phyloP scores from a whole-genome alignment of 148 eudicot species.

The Vaccinium macrocarpon region DNA sequence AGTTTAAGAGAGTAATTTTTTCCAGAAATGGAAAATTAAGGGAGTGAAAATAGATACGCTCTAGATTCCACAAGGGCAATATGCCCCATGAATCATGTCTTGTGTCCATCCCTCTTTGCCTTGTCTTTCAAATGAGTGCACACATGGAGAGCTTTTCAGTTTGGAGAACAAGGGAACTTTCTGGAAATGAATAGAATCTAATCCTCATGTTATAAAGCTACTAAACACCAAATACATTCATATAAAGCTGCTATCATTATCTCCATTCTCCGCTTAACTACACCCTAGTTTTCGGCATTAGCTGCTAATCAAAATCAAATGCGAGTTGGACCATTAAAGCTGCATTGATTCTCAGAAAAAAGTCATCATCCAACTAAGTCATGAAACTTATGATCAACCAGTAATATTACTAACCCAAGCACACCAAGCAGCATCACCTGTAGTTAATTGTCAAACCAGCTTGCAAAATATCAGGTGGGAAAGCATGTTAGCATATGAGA shows the following conservation, averaged over 20 bases:
- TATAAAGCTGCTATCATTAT: not conserved
- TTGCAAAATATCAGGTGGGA: not conserved
- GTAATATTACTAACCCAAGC: not conserved
- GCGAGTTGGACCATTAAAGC: not conserved
- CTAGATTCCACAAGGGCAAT: not conserved
- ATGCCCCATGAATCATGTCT: not conserved
- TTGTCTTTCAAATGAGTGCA: not conserved
- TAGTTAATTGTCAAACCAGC: not conserved
- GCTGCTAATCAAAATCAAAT: not conserved
- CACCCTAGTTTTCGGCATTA: not conserved
- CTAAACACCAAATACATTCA: not conserved
- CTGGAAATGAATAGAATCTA: constrained; percentile 6
- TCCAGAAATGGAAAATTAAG: not conserved
- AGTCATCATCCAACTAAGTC: not conserved
- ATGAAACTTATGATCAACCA: not conserved
- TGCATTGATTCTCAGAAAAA: not conserved
- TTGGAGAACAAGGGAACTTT: not conserved
- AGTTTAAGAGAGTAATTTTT: too few species aligned
- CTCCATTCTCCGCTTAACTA: not conserved
- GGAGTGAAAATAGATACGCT: not conserved
- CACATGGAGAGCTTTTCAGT: not conserved
- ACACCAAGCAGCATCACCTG: not conserved
- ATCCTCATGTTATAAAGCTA: not conserved
- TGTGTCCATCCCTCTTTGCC: not conserved
- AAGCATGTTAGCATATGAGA: not conserved